Evolutionary conservation across 768 basidiomycete genomes (phyloP), one percentile per base, ranked within the genome.

Genomic region (Amanita inopinata): DNA sequence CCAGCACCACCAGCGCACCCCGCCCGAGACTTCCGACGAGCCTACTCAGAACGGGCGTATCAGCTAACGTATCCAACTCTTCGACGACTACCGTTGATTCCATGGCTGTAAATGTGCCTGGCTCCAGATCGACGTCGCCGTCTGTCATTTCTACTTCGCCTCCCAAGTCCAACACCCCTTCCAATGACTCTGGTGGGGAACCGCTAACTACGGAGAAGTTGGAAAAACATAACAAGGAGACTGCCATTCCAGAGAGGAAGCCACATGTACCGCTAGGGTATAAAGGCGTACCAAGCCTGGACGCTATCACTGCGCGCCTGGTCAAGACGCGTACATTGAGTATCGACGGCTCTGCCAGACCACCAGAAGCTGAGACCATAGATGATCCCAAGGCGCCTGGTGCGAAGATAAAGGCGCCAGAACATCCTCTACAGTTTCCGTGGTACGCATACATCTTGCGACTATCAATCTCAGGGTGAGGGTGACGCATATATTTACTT

Each of bases 201-300:
- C 67, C 74, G 3, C 64, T 86, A 46, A 87, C 83, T 2, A 61
- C 67, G 3, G 84, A 87, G 53, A 75, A 69, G 38, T 66, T 87
- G 24, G 75, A 80, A 45, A 70, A 76, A 58, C 70, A 78, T 7
- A 73, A 83, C 49, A 65, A 75, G 49, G 78, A 80, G 58, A 46
- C 52, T 19, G 44, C 50, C 48, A 47, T 55, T 33, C 30, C 53
- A 28, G 51, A 61, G 30, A 56, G 67, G 49, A 62, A 60, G 46
- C 55, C 56, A 49, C 68, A 66, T 53, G 63, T 69, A n/a, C 43
- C 43, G 9, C 8, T 37, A 23, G 87, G 87, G 17, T 90, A 87
- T 63, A 90, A 88, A 78, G 89, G 88, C 54, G 83, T 90, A 33
- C 88, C 88, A 10, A 78, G 75, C 48, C 73, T 91, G 41, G 86